Base-by-base conservation (phyloP, 1,284 basidiomycete species). In the Heterobasidion irregulare region DNA sequence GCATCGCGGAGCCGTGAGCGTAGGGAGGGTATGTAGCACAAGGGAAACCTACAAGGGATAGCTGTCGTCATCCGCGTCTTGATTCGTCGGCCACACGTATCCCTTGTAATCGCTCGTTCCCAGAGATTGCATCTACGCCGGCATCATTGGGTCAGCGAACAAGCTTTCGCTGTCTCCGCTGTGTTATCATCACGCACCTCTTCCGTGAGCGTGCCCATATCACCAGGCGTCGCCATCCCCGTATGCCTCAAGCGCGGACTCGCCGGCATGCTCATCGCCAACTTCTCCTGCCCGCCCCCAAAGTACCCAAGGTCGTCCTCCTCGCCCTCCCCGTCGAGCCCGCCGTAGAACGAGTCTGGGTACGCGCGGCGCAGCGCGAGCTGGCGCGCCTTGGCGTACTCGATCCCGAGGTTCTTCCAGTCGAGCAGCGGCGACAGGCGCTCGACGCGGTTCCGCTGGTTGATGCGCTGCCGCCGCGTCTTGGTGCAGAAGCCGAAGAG, bases 341-440 rank as follows among this genome's bases (percentile, higher is more conserved):
- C 41, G 2, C 65, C 67, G 59, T 79, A 83, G 73, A 98, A 99
- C 57, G 89, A 86, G 64, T 98, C 94, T 1, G 96, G 96, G 71
- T 99, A 98, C 10, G 96, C 96, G 50, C 96, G 79, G 60, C 96
- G 78, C 54, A 99, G 77, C 32, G 94, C 94, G 55, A 98, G 77
- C 73, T 97, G 94, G 52, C 96, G 78, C 41, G 93, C 91, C 76
- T 98, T 99, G 68, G 89, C 88, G 71, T 99, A 99, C 71, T 99
- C 96, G 61, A 98, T 84, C 5, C 96, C 96, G 32, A 99, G 75
- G 64, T 94, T 93, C 78, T 99, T 99, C 96, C 96, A 98, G 72
- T 99, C 96, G 58, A 99, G 77, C 55, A 99, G 71, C 47, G 96
- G 96, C 51, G 84, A 89, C 5, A 98, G 78, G 41, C 94, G 83